phyloP scores from a whole-genome alignment of 495 filamentous ascomycete genomes.

The Tetracladium setigerum region DNA sequence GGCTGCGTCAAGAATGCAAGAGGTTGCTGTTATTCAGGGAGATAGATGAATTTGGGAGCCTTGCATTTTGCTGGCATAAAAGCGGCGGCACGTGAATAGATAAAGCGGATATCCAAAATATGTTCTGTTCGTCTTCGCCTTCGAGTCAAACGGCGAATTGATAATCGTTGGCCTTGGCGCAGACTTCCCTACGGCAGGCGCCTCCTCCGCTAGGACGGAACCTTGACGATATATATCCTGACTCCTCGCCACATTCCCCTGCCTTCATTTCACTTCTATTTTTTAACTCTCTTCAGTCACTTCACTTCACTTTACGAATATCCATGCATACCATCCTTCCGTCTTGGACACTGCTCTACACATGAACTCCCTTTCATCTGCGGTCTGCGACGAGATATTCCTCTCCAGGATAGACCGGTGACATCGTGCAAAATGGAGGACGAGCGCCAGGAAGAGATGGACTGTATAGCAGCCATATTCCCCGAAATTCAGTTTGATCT shows the following conservation, averaged over 20 bases:
- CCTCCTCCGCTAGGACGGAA: no score
- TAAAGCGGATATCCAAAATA: slow-evolving; percentile 20
- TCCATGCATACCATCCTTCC: not conserved
- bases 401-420: slow-evolving; percentile 16
- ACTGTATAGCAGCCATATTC: slow-evolving; percentile 79
- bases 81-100: not conserved
- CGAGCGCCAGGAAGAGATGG: slow-evolving; percentile 66
- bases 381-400: slow-evolving; percentile 3
- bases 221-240: not conserved
- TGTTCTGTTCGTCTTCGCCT: not conserved
- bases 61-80: not conserved
- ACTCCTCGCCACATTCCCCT: slow-evolving; percentile 2
- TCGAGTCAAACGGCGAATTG: no score
- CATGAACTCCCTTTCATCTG: slow-evolving; percentile 14
- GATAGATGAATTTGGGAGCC: no score
- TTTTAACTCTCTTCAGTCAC: not conserved
- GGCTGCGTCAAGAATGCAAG: no score
- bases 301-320: not conserved
- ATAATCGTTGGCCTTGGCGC: no score
- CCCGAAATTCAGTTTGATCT: slow-evolving; percentile 68
- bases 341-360: not conserved
- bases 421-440: slow-evolving; percentile 22
- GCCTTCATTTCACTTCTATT: not conserved
- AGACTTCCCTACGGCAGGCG: not conserved
- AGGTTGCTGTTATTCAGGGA: no score